Conservation (phyloP, 2,329 filamentous ascomycete species). For the Thelonectria discophora region DNA sequence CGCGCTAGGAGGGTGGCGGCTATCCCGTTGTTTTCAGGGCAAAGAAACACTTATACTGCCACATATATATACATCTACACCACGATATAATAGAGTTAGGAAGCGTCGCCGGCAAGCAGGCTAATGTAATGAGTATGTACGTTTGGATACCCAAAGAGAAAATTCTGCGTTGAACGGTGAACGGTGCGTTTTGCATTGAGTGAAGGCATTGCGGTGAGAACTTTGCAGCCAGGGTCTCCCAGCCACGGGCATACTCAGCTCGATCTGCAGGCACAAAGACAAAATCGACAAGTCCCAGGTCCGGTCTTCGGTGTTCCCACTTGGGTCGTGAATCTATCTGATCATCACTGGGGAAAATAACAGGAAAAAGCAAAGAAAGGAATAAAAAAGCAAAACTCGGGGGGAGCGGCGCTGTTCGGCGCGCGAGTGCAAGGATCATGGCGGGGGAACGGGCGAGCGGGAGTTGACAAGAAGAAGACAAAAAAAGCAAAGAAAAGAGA, state of each 20-base stretch:
- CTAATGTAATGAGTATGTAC: slow-evolving; percentile 33
- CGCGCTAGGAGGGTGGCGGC: slow-evolving; percentile 24
- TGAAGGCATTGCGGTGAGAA: slow-evolving; percentile 14
- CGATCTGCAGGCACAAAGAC: slow-evolving; percentile 28
- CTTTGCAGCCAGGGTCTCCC: slow-evolving; percentile 18
- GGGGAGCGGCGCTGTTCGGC: not conserved
- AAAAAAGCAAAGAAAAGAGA: not conserved
- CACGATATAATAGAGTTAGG: slow-evolving; percentile 26
- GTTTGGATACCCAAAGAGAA: slow-evolving; percentile 13
- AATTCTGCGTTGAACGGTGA: not conserved
- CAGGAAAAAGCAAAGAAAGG: slow-evolving; percentile 2
- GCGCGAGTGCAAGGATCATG: slow-evolving; percentile 4
- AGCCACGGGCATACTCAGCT: slow-evolving; percentile 5
- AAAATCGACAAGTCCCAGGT: no score
- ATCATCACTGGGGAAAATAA: slow-evolving; percentile 24
- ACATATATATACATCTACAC: slow-evolving; percentile 7
- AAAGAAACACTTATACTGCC: not conserved
- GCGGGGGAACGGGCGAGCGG: slow-evolving; percentile 13
- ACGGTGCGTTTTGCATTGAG: not conserved
- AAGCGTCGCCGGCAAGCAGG: slow-evolving; percentile 23
- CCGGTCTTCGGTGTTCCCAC: no score
- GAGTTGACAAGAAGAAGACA: not conserved
- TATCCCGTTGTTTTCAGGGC: not conserved
- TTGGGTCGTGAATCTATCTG: slow-evolving; percentile 7
- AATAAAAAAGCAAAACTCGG: slow-evolving; percentile 7